Evolutionary conservation across 768 basidiomycete genomes (phyloP).

Genomic region (Lentinula guzmanii): DNA sequence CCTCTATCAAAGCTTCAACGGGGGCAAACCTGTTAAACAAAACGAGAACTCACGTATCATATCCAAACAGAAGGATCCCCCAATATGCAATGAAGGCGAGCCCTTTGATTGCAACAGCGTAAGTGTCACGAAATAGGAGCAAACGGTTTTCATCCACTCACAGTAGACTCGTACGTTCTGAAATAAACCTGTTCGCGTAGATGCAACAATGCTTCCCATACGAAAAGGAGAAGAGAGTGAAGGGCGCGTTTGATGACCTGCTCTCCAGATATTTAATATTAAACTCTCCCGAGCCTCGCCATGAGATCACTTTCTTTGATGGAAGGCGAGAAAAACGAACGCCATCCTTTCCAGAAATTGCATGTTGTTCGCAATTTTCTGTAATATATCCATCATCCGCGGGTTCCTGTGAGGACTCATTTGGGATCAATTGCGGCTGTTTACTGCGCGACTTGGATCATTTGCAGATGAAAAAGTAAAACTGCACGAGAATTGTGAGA

Average conservation of each 20-base stretch:
- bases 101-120: background rate
- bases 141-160: background rate
- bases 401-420: too few relatives aligned
- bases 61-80: background rate
- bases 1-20: background rate
- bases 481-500: too few relatives aligned
- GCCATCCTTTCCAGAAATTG: background rate
- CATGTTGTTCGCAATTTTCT: too few relatives aligned
- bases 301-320: background rate
- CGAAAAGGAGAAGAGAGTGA: too few relatives aligned
- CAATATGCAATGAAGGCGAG: constrained; percentile 1
- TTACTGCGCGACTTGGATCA: too few relatives aligned
- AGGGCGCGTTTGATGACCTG: too few relatives aligned
- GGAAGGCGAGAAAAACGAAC: background rate
- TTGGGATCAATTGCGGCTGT: too few relatives aligned
- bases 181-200: background rate
- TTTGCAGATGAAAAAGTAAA: too few relatives aligned
- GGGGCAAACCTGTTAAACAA: background rate
- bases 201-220: background rate
- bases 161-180: background rate
- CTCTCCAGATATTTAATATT: background rate
- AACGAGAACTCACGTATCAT: background rate
- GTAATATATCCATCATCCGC: too few relatives aligned
- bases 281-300: background rate
- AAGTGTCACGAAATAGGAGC: background rate